Base-by-base conservation (phyloP, 2,329 filamentous ascomycete species). In the Neonectria neomacrospora region DNA sequence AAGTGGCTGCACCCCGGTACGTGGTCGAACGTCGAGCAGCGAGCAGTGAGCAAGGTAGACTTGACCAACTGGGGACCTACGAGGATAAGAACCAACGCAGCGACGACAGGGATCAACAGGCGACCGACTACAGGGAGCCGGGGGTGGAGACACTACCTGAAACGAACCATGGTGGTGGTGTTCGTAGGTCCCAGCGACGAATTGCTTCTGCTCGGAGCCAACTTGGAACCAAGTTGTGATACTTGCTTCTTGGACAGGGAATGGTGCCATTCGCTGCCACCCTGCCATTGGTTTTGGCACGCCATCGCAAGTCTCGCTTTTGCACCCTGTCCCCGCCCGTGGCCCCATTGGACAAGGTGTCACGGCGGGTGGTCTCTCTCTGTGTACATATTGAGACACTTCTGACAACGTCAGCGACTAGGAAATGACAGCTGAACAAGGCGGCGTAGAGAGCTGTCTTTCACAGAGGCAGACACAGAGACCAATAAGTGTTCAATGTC, bases 191-290 rank as follows among this genome's bases (percentile, higher is more conserved):
- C 67, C 66, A 58, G 54, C 56, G 66, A 44, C 23, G 34, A 69
- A 71, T 73, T 71, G 62, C 67, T 69, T 72, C 56, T 65, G 58
- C 48, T 47, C 9, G 41, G 9, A 20, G 37, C 37, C 8, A 41
- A 41, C 8, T 5, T 56, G 51, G 5, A 32, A 45, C 50, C 23
- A 67, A 54, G 54, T 45, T 59, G 57, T 58, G 55, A 63, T 50
- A 65, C 53, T 70, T 71, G 62, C 68, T 65, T 71, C 42, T 67
- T 53, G 26, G 51, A 58, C 55, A 20, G 65, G 42, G 44, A 67
- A 68, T 71, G 63, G 69, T 72, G 70, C 70, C 63, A 72, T 71
- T 67, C 56, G 55, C 58, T 65, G 20, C 42, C 42, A 58, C 54
- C 18, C 23, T 50, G 52, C 20, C 58, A 51, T 32, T 48, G 53